Evolutionary conservation across 1,284 basidiomycete genomes (phyloP).

Genomic region (Apiotrichum brassicae): DNA sequence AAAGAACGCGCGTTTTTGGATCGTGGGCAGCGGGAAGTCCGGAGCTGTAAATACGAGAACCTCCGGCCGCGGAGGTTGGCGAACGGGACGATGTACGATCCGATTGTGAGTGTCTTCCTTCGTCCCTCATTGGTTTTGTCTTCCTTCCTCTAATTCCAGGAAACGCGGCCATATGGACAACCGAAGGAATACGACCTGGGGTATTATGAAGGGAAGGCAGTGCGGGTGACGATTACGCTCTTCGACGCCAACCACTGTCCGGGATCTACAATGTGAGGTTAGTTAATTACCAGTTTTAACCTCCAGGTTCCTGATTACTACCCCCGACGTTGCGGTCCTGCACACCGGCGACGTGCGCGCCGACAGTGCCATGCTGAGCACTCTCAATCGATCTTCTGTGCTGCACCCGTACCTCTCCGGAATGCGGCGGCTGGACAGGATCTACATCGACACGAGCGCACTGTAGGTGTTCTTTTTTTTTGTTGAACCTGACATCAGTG

Average conservation of each 20-base stretch:
- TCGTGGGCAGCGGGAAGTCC: slow-evolving; percentile 54
- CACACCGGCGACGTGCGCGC: slow-evolving; percentile 91
- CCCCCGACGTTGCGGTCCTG: slow-evolving; percentile 62
- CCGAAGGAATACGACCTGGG: slow-evolving; percentile 61
- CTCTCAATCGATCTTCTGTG: too few species aligned
- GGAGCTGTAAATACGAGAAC: slow-evolving; percentile 49
- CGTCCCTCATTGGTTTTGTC: too few species aligned
- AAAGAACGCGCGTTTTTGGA: slow-evolving; percentile 55
- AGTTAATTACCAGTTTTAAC: not conserved
- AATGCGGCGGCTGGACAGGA: slow-evolving; percentile 59
- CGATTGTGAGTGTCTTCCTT: slow-evolving; percentile 35
- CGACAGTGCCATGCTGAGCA: too few species aligned
- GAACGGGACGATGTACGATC: slow-evolving; percentile 26
- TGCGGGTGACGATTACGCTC: slow-evolving; percentile 62
- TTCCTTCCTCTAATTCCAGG: slow-evolving; percentile 18
- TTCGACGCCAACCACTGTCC: slow-evolving; percentile 93
- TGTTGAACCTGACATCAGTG: too few species aligned
- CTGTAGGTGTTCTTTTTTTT: too few species aligned
- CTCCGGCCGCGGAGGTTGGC: not conserved
- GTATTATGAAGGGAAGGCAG: slow-evolving; percentile 45
- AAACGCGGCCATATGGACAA: slow-evolving; percentile 27
- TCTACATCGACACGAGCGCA: slow-evolving; percentile 71
- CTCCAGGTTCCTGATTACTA: slow-evolving; percentile 77
- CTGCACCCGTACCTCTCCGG: too few species aligned
- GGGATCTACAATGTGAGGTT: slow-evolving; percentile 75